Percentiles rank a stretch among this genome's conserved stretches.
Evolutionary conservation across 345 rosid species (phyloP).

Genomic region (Geranium rotundifolium): DNA sequence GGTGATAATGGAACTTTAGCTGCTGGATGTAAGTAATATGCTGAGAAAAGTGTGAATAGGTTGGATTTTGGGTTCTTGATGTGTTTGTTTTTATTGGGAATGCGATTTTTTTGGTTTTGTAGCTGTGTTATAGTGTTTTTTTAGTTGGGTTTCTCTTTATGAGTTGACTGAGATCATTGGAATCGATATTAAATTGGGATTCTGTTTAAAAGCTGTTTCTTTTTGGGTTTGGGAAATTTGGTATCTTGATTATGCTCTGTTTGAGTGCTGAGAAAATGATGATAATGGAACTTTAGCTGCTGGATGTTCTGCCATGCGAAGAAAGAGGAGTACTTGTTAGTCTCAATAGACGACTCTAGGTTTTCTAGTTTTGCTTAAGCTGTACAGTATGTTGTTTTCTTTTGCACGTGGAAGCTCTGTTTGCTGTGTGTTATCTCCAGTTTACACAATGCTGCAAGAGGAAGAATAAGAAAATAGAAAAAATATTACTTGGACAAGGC

Average conservation of each 20-base stretch:
- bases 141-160: too few relatives aligned
- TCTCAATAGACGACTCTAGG: too few relatives aligned
- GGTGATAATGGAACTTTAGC: neutral
- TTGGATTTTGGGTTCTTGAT: neutral
- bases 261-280: neutral
- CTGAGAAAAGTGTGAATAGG: neutral
- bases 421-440: neutral
- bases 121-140: too few relatives aligned
- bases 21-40: neutral
- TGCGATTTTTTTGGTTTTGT: neutral
- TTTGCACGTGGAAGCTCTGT: neutral
- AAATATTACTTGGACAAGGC: neutral
- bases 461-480: neutral
- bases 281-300: constrained; percentile 2
- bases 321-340: too few relatives aligned
- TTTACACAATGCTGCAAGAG: neutral
- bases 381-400: neutral
- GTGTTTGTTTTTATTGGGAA: neutral
- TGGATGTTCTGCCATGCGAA: neutral
- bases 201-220: neutral
- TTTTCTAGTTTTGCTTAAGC: too few relatives aligned
- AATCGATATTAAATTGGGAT: neutral
- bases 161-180: neutral
- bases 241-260: neutral
- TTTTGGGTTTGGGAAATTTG: too few relatives aligned